Percentiles rank a stretch among this genome's conserved stretches.
phyloP scores from a whole-genome alignment of 73 alveolate genomes.

The Uronychia binucleata region DNA sequence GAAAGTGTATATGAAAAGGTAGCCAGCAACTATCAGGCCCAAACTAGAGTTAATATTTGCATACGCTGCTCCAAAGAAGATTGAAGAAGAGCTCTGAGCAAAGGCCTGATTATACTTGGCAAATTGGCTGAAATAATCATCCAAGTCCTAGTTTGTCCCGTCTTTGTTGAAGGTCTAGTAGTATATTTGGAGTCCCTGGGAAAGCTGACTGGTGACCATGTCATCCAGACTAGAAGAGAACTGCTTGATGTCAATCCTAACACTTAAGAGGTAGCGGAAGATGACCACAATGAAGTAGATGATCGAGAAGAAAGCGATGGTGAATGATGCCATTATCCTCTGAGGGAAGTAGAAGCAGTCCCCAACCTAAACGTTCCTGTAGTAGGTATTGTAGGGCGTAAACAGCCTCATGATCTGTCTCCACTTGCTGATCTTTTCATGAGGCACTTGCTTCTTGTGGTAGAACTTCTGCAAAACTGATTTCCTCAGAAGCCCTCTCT shows the following conservation, averaged over 20 bases:
- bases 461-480: not conserved
- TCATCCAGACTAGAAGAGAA: not conserved
- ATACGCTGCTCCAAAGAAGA: not conserved
- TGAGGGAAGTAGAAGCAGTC: not conserved
- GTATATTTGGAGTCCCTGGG: not conserved
- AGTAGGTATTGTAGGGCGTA: not conserved
- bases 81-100: not conserved
- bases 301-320: not conserved
- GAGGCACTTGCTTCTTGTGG: not conserved
- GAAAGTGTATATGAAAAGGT: too few relatives aligned
- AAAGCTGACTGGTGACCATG: not conserved
- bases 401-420: not conserved
- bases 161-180: not conserved
- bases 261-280: not conserved
- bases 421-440: not conserved
- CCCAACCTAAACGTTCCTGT: not conserved
- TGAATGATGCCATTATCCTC: not conserved
- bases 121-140: not conserved
- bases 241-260: not conserved
- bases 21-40: too few relatives aligned
- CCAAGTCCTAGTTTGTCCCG: not conserved
- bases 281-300: not conserved
- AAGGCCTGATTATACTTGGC: not conserved
- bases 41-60: too few relatives aligned
- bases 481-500: not conserved